These are phyloP conservation scores for Lagenaria siceraria DNA, from an alignment of 306 rosid genomes.

Conservation along the genomic window DNA sequence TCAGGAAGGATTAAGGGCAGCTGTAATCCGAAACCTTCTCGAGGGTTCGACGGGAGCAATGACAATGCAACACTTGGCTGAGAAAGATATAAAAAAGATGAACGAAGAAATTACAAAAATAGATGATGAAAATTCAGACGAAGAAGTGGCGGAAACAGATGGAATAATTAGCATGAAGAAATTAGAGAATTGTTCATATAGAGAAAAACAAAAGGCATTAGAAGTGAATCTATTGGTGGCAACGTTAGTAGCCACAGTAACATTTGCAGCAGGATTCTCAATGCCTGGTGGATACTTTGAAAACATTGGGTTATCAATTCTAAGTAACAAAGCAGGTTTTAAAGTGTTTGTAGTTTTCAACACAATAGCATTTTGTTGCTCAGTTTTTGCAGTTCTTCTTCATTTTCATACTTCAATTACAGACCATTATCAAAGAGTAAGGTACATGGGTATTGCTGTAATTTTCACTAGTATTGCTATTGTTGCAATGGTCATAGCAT, in stretches of 20 bases:
- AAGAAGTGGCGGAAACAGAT: no score
- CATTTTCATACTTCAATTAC: not conserved
- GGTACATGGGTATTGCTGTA: not conserved
- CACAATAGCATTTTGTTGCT: not conserved
- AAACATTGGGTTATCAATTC: no score
- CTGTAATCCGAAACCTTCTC: not conserved
- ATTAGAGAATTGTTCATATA: not conserved
- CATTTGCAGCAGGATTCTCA: not conserved
- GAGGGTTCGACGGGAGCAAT: no score
- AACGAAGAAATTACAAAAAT: not conserved
- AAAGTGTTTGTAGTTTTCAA: not conserved
- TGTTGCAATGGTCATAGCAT: not conserved
- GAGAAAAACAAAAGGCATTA: not conserved
- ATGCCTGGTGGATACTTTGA: not conserved
- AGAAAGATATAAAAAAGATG: not conserved
- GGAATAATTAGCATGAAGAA: not conserved
- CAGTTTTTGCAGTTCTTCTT: slow-evolving; percentile 1
- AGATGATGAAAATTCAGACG: not conserved
- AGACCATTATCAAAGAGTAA: not conserved
- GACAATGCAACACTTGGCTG: not conserved
- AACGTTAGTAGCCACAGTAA: not conserved
- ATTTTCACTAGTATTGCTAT: not conserved
- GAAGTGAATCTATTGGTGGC: not conserved
- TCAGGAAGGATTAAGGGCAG: not conserved
- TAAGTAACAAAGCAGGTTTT: not conserved